phyloP scores from a whole-genome alignment of 305 asterid species.

The Galium porrigens region DNA sequence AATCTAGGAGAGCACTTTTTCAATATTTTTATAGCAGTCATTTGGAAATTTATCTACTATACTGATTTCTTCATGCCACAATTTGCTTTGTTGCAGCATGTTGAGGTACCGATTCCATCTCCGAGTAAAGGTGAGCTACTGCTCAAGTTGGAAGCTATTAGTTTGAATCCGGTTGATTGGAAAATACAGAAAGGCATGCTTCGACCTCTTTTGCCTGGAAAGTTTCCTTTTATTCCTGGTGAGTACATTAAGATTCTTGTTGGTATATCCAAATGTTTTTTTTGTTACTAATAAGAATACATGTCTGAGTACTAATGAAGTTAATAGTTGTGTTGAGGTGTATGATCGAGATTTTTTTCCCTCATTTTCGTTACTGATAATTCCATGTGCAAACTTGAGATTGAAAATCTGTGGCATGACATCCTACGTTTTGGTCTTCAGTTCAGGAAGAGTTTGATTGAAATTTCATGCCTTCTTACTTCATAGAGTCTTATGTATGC shows the following conservation, averaged over 20 bases:
- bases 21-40: neutral
- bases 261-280: neutral
- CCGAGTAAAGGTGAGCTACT: conserved; percentile 59
- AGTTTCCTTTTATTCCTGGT: conserved; percentile 59
- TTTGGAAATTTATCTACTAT: neutral
- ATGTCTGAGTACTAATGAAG: neutral
- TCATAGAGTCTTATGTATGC: neutral
- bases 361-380: neutral
- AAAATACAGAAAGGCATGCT: conserved; percentile 54
- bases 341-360: no score
- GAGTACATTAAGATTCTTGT: conserved; percentile 11
- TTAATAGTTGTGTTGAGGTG: no score
- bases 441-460: neutral
- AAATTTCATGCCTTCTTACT: neutral
- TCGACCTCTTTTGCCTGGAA: conserved; percentile 51
- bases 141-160: conserved; percentile 59
- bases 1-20: neutral
- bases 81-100: conserved; percentile 36
- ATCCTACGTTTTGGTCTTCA: neutral
- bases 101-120: conserved; percentile 55
- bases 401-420: neutral
- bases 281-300: neutral
- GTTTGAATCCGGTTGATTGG: conserved; percentile 60
- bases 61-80: neutral
- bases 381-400: neutral